These are phyloP conservation scores for Penicillium steckii DNA, from an alignment of 495 filamentous ascomycete species.

Conservation along the genomic window DNA sequence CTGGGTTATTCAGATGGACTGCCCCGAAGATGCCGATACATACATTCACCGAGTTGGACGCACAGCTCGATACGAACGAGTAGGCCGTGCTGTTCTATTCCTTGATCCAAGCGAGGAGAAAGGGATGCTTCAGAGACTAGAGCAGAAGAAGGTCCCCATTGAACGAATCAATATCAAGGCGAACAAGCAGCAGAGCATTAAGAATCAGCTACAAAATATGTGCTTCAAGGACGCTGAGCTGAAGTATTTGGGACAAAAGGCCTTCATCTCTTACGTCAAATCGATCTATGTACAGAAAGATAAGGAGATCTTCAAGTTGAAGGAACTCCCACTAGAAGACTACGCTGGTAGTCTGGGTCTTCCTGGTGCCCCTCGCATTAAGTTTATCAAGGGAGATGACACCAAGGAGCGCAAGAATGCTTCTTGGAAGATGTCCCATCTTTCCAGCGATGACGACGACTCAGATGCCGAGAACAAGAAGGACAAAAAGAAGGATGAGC, in stretches of 20 bases:
- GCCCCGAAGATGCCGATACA: constrained; percentile 93
- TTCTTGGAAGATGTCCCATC: constrained; percentile 54
- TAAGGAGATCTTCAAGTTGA: constrained; percentile 84
- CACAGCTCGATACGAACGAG: constrained; percentile 88
- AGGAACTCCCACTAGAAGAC: constrained; percentile 76
- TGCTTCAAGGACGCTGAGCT: constrained; percentile 93
- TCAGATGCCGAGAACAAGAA: constrained; percentile 51
- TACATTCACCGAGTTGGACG: constrained; percentile 97
- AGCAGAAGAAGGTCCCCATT: constrained; percentile 85
- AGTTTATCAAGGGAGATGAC: constrained; percentile 85
- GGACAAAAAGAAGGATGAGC: constrained; percentile 50
- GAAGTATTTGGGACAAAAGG: constrained; percentile 95
- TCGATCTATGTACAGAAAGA: constrained; percentile 88
- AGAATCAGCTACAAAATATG: constrained; percentile 82
- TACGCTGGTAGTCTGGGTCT: constrained; percentile 83
- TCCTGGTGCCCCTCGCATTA: constrained; percentile 85
- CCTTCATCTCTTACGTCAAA: constrained; percentile 83
- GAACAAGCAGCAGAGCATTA: constrained; percentile 85
- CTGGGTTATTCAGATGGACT: constrained; percentile 95
- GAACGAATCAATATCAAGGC: constrained; percentile 79
- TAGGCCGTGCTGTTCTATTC: constrained; percentile 86
- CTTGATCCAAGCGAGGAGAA: constrained; percentile 88
- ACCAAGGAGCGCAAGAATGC: constrained; percentile 86
- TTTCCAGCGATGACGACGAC: constrained; percentile 51
- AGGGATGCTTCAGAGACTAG: constrained; percentile 77